Evolutionary conservation across 2,329 filamentous ascomycete species (phyloP).

Genomic region (Xylariaceae sp.): DNA sequence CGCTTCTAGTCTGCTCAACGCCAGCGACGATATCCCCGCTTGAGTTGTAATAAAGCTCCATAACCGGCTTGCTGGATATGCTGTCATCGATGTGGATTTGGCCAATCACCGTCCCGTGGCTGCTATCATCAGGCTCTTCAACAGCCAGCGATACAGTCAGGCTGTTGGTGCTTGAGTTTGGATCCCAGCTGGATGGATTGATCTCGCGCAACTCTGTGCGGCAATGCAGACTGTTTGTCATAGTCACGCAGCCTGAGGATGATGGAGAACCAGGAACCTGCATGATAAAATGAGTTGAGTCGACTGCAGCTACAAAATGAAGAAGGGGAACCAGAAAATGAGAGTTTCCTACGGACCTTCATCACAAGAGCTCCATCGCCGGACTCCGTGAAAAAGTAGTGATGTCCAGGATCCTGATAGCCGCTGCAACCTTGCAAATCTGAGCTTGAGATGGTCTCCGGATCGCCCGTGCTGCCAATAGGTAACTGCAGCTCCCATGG

Average conservation of each 20-base stretch:
- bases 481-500: constrained; percentile 15
- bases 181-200: constrained; percentile 12
- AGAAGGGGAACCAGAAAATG: no score
- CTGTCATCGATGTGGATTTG: constrained; percentile 13
- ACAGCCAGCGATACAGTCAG: constrained; percentile 10
- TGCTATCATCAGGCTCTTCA: constrained; percentile 12
- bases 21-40: constrained; percentile 11
- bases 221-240: constrained; percentile 11
- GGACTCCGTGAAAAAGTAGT: constrained; percentile 14
- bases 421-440: constrained; percentile 11
- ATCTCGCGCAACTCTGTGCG: constrained; percentile 13
- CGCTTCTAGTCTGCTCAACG: constrained; percentile 8
- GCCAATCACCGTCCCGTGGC: constrained; percentile 11
- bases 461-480: constrained; percentile 13
- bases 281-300: not conserved
- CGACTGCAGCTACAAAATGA: no score
- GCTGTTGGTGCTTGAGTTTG: constrained; percentile 16
- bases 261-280: constrained; percentile 7
- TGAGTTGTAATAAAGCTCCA: constrained; percentile 14
- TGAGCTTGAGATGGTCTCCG: constrained; percentile 8
- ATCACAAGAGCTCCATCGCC: constrained; percentile 13
- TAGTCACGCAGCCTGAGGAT: constrained; percentile 12
- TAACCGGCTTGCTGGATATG: constrained; percentile 13
- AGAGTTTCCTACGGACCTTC: constrained; percentile 6
- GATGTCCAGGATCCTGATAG: constrained; percentile 14